Percentiles rank a stretch among this genome's conserved stretches.
These are phyloP conservation scores for Piromyces finnis DNA, from an alignment of 192 early-diverging fungal genomes.

Conservation along the genomic window DNA sequence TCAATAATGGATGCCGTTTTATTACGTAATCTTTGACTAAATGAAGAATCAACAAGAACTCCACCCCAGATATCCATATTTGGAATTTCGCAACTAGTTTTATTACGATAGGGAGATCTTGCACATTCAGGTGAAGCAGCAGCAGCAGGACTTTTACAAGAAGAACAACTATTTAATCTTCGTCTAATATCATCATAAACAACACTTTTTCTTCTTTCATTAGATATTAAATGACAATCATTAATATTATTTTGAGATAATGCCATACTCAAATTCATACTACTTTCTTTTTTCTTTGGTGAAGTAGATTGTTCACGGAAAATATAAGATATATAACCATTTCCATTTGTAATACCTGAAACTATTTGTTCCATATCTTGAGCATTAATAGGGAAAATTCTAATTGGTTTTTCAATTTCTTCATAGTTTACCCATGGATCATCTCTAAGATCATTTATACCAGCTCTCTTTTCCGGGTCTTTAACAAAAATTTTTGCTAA, in stretches of 20 bases:
- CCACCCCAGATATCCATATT: neutral
- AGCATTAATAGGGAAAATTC: neutral
- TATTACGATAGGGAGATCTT: neutral
- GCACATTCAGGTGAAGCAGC: neutral
- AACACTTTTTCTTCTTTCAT: neutral
- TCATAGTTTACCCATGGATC: slow-evolving; percentile 45
- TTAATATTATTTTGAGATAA: neutral
- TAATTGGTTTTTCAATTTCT: slow-evolving; percentile 16
- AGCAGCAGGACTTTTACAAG: neutral
- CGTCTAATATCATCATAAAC: neutral
- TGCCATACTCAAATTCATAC: neutral
- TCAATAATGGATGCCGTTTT: neutral
- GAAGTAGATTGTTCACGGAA: neutral
- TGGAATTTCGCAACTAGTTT: neutral
- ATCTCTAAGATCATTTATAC: slow-evolving; percentile 24
- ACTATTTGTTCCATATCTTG: neutral
- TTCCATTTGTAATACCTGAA: neutral
- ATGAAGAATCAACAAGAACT: neutral
- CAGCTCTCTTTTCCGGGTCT: slow-evolving; percentile 24
- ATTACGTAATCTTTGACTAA: neutral
- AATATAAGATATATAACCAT: neutral
- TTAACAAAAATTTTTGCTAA: slow-evolving; percentile 29
- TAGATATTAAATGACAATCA: neutral
- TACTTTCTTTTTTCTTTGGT: neutral
- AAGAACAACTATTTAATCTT: neutral